Conservation (phyloP, 371 early-diverging fungal species). For the Syncephalastrum racemosum region DNA sequence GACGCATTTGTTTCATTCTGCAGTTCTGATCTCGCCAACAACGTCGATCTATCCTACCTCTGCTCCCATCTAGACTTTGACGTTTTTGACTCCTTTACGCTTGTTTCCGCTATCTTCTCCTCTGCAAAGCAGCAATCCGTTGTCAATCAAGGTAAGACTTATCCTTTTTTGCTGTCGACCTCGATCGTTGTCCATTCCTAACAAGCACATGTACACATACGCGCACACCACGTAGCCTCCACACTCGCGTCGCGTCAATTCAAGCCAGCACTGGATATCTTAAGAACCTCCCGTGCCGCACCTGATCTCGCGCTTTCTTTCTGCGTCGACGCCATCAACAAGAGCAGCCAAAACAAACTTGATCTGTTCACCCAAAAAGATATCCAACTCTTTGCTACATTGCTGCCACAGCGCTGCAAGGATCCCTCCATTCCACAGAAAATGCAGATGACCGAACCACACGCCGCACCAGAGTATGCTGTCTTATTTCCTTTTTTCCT, state of each 20-base stretch:
- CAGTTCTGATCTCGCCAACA: slow-evolving; percentile 39
- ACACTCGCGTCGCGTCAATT: slow-evolving; percentile 15
- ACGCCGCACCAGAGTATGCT: slow-evolving; percentile 20
- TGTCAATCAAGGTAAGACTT: slow-evolving; percentile 48
- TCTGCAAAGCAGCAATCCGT: slow-evolving; percentile 35
- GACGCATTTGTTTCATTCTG: slow-evolving; percentile 42
- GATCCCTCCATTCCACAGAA: slow-evolving; percentile 14
- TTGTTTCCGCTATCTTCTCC: slow-evolving; percentile 46
- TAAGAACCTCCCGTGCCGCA: slow-evolving; percentile 10
- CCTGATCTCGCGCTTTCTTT: slow-evolving; percentile 23
- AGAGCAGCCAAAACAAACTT: slow-evolving; percentile 11
- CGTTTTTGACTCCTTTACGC: slow-evolving; percentile 43
- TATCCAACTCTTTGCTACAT: slow-evolving; percentile 14
- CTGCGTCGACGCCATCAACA: slow-evolving; percentile 14
- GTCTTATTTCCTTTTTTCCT: background rate
- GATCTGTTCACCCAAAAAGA: slow-evolving; percentile 16
- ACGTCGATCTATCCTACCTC: slow-evolving; percentile 46
- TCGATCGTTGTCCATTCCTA: slow-evolving; percentile 3
- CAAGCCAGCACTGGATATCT: slow-evolving; percentile 12
- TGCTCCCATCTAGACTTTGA: slow-evolving; percentile 41
- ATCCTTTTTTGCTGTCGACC: background rate
- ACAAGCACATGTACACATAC: too few species aligned
- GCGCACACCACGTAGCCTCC: slow-evolving; percentile 16
- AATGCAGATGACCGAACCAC: slow-evolving; percentile 7
- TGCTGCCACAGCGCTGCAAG: slow-evolving; percentile 12